Percentiles rank a stretch among this genome's conserved stretches.
These are phyloP conservation scores for Phytophthora cactorum DNA, from an alignment of 352 stramenopile genomes.

Conservation along the genomic window DNA sequence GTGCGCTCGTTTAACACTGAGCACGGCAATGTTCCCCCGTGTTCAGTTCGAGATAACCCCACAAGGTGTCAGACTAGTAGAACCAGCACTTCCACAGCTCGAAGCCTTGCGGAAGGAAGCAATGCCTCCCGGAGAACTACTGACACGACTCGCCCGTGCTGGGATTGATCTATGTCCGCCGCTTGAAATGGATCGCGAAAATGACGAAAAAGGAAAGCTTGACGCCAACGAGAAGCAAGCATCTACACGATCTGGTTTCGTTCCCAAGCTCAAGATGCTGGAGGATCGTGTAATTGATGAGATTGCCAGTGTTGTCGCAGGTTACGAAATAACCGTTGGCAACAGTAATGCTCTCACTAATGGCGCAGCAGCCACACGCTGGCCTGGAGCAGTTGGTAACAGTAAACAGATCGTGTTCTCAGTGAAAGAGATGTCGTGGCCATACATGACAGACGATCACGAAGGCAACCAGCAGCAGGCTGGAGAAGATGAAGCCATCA, in stretches of 20 bases:
- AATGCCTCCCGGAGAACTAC: constrained; percentile 61
- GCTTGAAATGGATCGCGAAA: constrained; percentile 15
- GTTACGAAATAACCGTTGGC: constrained; percentile 61
- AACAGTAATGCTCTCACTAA: constrained; percentile 18
- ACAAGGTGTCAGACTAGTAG: constrained; percentile 58
- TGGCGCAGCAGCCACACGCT: constrained; percentile 28
- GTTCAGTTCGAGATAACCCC: constrained; percentile 79
- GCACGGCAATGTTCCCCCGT: constrained; percentile 55
- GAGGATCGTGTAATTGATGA: constrained; percentile 80
- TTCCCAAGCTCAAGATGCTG: constrained; percentile 62
- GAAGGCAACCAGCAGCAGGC: constrained; percentile 25
- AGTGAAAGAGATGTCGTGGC: constrained; percentile 81
- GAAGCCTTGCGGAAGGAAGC: constrained; percentile 40
- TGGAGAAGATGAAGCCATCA: constrained; percentile 28
- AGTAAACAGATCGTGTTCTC: constrained; percentile 73
- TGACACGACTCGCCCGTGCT: constrained; percentile 57
- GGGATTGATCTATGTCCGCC: constrained; percentile 71
- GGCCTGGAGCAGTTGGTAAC: constrained; percentile 41
- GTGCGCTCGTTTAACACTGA: constrained; percentile 56
- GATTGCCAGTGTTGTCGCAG: constrained; percentile 66
- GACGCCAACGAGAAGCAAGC: constrained; percentile 37
- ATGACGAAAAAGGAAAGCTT: constrained; percentile 2
- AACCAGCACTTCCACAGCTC: constrained; percentile 57
- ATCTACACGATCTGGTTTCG: constrained; percentile 35
- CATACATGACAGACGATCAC: constrained; percentile 54